phyloP scores from a whole-genome alignment of 1,139 yeast species.

The Nakaseomyces glabratus region DNA sequence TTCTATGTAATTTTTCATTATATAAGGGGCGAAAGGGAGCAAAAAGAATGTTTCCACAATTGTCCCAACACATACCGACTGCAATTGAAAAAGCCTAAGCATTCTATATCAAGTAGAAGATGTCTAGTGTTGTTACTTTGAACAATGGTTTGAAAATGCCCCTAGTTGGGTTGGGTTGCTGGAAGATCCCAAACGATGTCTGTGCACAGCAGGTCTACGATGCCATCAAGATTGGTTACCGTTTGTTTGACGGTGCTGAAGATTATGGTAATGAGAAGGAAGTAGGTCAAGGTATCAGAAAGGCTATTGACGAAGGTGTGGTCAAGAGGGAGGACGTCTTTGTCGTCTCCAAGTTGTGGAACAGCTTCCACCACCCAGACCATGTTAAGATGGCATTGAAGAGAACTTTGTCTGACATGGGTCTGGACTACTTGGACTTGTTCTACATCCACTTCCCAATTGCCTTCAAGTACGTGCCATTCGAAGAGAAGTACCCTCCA shows the following conservation, averaged over 20 bases:
- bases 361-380: slow-evolving; percentile 54
- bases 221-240: slow-evolving; percentile 63
- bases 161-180: slow-evolving; percentile 56
- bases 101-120: too few relatives aligned
- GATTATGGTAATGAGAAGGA: slow-evolving; percentile 73
- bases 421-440: slow-evolving; percentile 61
- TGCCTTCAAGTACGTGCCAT: slow-evolving; percentile 62
- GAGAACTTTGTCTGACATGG: slow-evolving; percentile 54
- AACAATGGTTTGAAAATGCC: slow-evolving; percentile 57
- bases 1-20: too few relatives aligned
- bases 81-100: too few relatives aligned
- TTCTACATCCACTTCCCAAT: slow-evolving; percentile 77
- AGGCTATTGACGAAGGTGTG: slow-evolving; percentile 57
- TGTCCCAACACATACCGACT: too few relatives aligned
- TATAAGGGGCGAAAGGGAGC: too few relatives aligned
- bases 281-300: slow-evolving; percentile 59
- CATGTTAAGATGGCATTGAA: slow-evolving; percentile 47
- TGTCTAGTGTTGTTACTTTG: slow-evolving; percentile 36
- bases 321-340: slow-evolving; percentile 66
- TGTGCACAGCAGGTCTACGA: slow-evolving; percentile 55
- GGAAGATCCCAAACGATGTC: slow-evolving; percentile 52
- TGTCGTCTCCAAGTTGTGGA: slow-evolving; percentile 77
- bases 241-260: slow-evolving; percentile 68
- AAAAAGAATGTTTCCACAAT: too few relatives aligned
- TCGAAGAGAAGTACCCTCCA: slow-evolving; percentile 67